phyloP scores from a whole-genome alignment of 768 basidiomycete species.

The Tricholoma furcatifolium region DNA sequence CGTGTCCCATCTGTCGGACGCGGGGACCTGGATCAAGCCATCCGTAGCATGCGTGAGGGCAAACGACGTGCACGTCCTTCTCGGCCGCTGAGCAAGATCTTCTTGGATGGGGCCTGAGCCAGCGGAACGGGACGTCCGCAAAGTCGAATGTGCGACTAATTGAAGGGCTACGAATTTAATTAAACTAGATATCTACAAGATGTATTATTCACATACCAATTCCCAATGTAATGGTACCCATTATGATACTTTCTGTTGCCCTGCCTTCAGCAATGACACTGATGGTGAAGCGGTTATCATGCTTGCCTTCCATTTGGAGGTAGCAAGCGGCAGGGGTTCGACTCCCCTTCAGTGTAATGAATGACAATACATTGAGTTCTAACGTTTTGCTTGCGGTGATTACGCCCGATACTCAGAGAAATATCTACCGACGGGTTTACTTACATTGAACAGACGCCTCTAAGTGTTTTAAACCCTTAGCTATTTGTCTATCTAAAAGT shows the following conservation, averaged over 20 bases:
- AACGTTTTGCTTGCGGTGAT: too few relatives aligned
- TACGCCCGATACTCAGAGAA: too few relatives aligned
- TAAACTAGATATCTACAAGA: too few relatives aligned
- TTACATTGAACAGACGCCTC: too few relatives aligned
- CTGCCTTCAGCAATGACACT: constrained; percentile 27
- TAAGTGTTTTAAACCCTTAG: too few relatives aligned
- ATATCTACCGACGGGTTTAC: too few relatives aligned
- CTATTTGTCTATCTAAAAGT: too few relatives aligned
- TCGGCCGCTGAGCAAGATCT: constrained; percentile 76
- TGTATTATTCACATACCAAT: too few relatives aligned
- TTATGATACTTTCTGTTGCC: too few relatives aligned
- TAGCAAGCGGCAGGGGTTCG: constrained; percentile 50
- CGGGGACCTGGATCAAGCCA: constrained; percentile 82
- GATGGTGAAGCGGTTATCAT: constrained; percentile 93
- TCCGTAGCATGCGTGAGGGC: constrained; percentile 76
- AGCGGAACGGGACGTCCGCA: constrained; percentile 24
- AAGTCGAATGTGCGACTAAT: constrained; percentile 32
- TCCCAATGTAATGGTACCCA: too few relatives aligned
- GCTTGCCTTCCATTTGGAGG: constrained; percentile 74
- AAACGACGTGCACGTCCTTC: constrained; percentile 48
- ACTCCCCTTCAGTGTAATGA: constrained; percentile 43
- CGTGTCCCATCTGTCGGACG: constrained; percentile 59
- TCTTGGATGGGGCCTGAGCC: constrained; percentile 67
- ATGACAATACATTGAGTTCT: too few relatives aligned
- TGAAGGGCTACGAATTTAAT: too few relatives aligned